These are phyloP conservation scores for Aspergillus sp. DNA, from an alignment of 2,329 filamentous ascomycete genomes.

Conservation along the genomic window DNA sequence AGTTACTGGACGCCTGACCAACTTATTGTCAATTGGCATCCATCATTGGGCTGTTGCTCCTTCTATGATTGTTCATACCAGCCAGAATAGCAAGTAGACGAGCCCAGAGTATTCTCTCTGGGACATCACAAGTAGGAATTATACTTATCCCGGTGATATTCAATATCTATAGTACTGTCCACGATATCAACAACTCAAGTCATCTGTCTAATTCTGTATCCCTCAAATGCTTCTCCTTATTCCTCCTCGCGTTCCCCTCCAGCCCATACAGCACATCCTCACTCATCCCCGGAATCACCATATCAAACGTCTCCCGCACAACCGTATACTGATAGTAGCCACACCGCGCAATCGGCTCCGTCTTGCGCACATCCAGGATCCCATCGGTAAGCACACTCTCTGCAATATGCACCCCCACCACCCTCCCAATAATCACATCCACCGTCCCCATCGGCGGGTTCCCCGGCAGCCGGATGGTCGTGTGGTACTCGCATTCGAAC, in stretches of 20 bases:
- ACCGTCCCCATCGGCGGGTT: conserved; percentile 59
- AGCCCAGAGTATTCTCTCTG: too few relatives aligned
- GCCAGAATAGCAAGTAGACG: too few relatives aligned
- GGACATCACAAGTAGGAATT: too few relatives aligned
- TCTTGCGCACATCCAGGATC: conserved; percentile 56
- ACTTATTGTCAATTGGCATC: too few relatives aligned
- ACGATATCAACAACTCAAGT: too few relatives aligned
- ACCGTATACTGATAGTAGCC: conserved; percentile 62
- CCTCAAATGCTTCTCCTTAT: conserved; percentile 7
- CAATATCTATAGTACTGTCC: too few relatives aligned
- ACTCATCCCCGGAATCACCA: conserved; percentile 48
- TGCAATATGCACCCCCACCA: conserved; percentile 58
- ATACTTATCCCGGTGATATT: too few relatives aligned
- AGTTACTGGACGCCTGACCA: too few relatives aligned
- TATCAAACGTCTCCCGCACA: conserved; percentile 58
- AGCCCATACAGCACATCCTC: conserved; percentile 39
- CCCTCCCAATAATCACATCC: conserved; percentile 58
- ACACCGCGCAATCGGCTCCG: conserved; percentile 59
- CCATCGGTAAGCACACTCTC: conserved; percentile 57
- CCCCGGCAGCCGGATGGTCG: conserved; percentile 55
- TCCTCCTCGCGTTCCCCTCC: conserved; percentile 37
- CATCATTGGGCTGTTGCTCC: too few relatives aligned
- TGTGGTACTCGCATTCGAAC: conserved; percentile 60
- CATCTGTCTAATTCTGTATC: too few relatives aligned
- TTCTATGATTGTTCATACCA: too few relatives aligned